Evolutionary conservation across 2,329 filamentous ascomycete genomes (phyloP).

Genomic region (Intubia oerlemansii): DNA sequence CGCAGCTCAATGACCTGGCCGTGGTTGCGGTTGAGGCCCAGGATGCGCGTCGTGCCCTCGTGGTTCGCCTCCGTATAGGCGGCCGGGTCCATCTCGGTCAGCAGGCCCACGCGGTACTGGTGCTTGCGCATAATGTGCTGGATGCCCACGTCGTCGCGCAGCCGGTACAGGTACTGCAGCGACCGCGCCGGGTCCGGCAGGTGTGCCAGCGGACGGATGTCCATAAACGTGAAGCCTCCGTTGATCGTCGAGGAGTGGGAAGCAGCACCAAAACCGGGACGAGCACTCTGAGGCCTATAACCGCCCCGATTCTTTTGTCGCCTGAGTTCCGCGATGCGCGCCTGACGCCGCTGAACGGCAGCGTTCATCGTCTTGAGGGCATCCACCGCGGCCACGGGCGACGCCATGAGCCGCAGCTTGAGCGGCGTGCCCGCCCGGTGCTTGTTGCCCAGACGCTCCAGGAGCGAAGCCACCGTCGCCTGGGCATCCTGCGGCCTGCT

Average conservation of each 20-base stretch:
- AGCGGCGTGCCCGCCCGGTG: neutral
- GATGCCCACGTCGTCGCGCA: constrained; percentile 72
- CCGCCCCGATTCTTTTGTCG: too few species aligned
- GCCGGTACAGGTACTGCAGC: constrained; percentile 47
- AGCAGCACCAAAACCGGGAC: too few species aligned
- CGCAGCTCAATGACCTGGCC: constrained; percentile 84
- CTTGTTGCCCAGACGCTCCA: neutral
- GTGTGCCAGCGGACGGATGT: constrained; percentile 52
- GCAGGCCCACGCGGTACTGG: constrained; percentile 60
- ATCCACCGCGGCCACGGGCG: constrained; percentile 9
- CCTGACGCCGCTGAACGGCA: too few species aligned
- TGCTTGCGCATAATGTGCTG: constrained; percentile 65
- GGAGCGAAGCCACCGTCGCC: constrained; percentile 1
- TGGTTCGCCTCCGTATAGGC: constrained; percentile 52
- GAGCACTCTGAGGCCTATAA: too few species aligned
- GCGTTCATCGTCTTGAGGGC: too few species aligned
- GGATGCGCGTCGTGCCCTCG: constrained; percentile 50
- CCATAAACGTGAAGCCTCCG: constrained; percentile 53
- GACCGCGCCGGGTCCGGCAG: constrained; percentile 58
- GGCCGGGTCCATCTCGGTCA: constrained; percentile 90
- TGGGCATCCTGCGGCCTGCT: constrained; percentile 7
- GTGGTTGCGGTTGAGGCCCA: constrained; percentile 71
- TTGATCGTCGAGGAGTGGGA: too few species aligned
- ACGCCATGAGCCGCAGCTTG: constrained; percentile 13
- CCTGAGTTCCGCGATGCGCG: too few species aligned